These are phyloP conservation scores for Blastobotrys illinoisensis DNA, from an alignment of 1,139 yeast genomes.

Conservation along the genomic window DNA sequence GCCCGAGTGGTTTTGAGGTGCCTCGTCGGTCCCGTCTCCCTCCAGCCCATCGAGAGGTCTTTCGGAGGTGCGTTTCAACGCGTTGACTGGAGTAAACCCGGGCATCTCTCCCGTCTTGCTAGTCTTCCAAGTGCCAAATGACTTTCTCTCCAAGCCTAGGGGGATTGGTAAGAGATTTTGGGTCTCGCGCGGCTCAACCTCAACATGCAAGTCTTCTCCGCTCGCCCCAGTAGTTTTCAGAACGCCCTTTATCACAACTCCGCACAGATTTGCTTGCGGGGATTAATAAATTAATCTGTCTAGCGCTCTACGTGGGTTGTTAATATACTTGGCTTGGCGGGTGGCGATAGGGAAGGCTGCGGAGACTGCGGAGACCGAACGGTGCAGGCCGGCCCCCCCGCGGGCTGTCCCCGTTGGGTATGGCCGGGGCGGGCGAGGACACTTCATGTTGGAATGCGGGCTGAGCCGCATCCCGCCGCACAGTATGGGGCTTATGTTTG, in stretches of 20 bases:
- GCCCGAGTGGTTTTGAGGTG: neutral
- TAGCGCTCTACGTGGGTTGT: too few relatives aligned
- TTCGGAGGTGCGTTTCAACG: constrained; percentile 7
- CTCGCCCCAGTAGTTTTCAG: neutral
- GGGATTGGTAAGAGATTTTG: neutral
- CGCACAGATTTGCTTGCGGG: too few relatives aligned
- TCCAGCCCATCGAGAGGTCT: constrained; percentile 1
- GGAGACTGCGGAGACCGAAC: too few relatives aligned
- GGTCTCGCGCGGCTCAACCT: constrained; percentile 1
- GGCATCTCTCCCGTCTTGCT: constrained; percentile 11
- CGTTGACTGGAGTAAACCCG: constrained; percentile 21
- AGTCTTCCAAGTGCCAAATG: neutral
- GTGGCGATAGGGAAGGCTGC: too few relatives aligned
- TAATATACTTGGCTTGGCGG: too few relatives aligned
- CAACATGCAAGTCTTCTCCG: neutral
- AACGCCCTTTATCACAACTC: neutral
- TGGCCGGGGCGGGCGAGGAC: neutral
- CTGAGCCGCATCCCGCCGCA: neutral
- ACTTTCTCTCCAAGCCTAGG: neutral
- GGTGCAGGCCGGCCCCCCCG: too few relatives aligned
- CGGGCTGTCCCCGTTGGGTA: neutral
- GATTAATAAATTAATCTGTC: too few relatives aligned
- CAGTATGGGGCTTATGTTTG: neutral
- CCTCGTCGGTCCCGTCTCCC: neutral
- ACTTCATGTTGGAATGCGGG: neutral